Percentiles rank a stretch among this genome's conserved stretches.
Evolutionary conservation across 371 early-diverging fungal genomes (phyloP).

Genomic region (Parasitella parasitica): DNA sequence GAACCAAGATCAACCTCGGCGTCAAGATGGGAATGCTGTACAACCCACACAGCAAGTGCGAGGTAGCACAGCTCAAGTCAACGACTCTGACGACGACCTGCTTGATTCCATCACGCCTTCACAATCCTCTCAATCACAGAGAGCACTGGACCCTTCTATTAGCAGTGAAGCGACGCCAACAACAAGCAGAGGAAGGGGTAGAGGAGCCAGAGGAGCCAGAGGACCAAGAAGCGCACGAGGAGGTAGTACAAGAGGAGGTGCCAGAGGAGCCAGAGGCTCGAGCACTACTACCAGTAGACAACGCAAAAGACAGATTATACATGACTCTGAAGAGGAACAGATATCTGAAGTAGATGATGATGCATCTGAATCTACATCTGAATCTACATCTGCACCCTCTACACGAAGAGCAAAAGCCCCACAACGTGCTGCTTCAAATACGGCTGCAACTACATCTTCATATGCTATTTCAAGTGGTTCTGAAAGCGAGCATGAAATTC

Average conservation of each 20-base stretch:
- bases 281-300: not conserved
- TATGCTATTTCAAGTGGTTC: not conserved
- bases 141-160: not conserved
- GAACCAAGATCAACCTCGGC: conserved; percentile 5
- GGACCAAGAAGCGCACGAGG: not conserved
- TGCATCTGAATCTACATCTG: not conserved
- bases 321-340: not conserved
- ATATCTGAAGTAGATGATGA: not conserved
- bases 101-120: not conserved
- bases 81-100: not conserved
- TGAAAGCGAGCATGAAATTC: not conserved
- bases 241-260: not conserved
- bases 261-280: not conserved
- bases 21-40: conserved; percentile 3
- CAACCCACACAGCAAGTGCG: conserved; percentile 9
- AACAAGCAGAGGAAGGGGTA: not conserved
- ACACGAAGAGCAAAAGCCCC: not conserved
- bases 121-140: not conserved
- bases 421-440: not conserved
- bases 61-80: conserved; percentile 14
- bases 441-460: not conserved
- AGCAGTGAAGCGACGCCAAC: not conserved
- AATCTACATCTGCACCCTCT: not conserved
- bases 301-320: not conserved
- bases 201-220: not conserved